Percentiles rank a stretch among this genome's conserved stretches.
These are phyloP conservation scores for Microsporum audouinii DNA, from an alignment of 2,329 filamentous ascomycete genomes.

Conservation along the genomic window DNA sequence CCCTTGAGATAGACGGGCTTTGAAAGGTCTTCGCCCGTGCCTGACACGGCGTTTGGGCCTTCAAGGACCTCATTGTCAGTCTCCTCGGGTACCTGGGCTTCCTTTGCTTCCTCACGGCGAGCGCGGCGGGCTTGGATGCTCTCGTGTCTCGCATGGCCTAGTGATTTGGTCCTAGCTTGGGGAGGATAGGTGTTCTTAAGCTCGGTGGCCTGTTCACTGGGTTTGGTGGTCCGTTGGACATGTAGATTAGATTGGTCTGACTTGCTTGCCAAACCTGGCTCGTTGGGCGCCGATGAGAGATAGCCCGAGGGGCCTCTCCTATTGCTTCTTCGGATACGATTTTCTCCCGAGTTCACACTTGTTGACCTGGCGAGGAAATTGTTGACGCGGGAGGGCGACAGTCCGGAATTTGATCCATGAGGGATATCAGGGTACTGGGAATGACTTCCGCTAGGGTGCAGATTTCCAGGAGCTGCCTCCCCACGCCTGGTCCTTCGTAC, in stretches of 20 bases:
- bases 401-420: constrained; percentile 56
- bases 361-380: constrained; percentile 73
- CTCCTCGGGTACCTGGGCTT: constrained; percentile 78
- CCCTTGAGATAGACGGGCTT: constrained; percentile 95
- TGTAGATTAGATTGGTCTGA: constrained; percentile 60
- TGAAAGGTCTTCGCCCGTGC: constrained; percentile 56
- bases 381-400: constrained; percentile 47
- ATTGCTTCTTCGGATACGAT: constrained; percentile 51
- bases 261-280: constrained; percentile 63
- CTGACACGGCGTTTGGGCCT: constrained; percentile 35
- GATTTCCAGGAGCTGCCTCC: constrained; percentile 42
- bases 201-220: constrained; percentile 42
- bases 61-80: constrained; percentile 61
- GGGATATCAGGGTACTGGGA: constrained; percentile 68
- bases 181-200: constrained; percentile 47
- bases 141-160: constrained; percentile 79
- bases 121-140: constrained; percentile 81
- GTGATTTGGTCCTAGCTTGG: constrained; percentile 67
- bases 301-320: constrained; percentile 45
- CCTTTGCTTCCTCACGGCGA: constrained; percentile 56
- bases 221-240: constrained; percentile 28
- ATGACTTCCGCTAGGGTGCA: constrained; percentile 49
- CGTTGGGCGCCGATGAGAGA: constrained; percentile 44
- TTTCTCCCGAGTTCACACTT: constrained; percentile 81
- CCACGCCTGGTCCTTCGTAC: constrained; percentile 53